Conservation (phyloP, 768 basidiomycete species). For the Hydnomerulius pinastri region DNA sequence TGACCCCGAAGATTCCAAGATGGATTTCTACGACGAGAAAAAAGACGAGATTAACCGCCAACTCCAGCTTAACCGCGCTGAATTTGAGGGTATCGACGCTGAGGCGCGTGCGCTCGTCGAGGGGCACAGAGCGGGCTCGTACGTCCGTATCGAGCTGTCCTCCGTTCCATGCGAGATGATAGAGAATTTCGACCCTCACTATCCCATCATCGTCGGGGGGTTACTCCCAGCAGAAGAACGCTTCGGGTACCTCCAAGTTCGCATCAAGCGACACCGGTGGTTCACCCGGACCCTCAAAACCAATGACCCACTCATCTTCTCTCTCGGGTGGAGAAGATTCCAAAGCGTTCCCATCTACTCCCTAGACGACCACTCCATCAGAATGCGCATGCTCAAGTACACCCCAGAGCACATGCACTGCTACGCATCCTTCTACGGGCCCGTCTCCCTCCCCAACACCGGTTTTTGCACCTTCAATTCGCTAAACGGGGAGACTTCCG, state of each 20-base stretch:
- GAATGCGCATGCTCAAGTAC: slow-evolving; percentile 99
- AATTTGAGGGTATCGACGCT: slow-evolving; percentile 78
- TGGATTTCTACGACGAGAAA: slow-evolving; percentile 88
- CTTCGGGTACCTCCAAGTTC: slow-evolving; percentile 92
- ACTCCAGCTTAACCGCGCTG: slow-evolving; percentile 76
- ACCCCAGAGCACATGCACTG: slow-evolving; percentile 99
- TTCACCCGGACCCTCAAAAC: slow-evolving; percentile 89
- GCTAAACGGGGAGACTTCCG: slow-evolving; percentile 60
- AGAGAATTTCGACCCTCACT: slow-evolving; percentile 88
- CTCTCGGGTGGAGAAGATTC: slow-evolving; percentile 97
- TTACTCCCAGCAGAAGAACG: slow-evolving; percentile 87
- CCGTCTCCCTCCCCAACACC: slow-evolving; percentile 88
- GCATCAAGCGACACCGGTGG: slow-evolving; percentile 97
- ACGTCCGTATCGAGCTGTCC: slow-evolving; percentile 87
- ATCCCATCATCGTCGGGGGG: slow-evolving; percentile 91
- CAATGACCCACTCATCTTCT: slow-evolving; percentile 95
- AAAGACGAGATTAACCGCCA: slow-evolving; percentile 92
- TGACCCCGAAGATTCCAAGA: slow-evolving; percentile 74
- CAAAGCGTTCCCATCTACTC: slow-evolving; percentile 95
- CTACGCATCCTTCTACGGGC: slow-evolving; percentile 96
- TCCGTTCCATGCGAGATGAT: slow-evolving; percentile 90
- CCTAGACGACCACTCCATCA: slow-evolving; percentile 95
- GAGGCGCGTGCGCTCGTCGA: slow-evolving; percentile 84
- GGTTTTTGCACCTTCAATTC: slow-evolving; percentile 98
- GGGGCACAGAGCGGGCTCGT: slow-evolving; percentile 87